Base-by-base conservation (phyloP, 148 eudicot species). In the Suaeda aralocaspica region DNA sequence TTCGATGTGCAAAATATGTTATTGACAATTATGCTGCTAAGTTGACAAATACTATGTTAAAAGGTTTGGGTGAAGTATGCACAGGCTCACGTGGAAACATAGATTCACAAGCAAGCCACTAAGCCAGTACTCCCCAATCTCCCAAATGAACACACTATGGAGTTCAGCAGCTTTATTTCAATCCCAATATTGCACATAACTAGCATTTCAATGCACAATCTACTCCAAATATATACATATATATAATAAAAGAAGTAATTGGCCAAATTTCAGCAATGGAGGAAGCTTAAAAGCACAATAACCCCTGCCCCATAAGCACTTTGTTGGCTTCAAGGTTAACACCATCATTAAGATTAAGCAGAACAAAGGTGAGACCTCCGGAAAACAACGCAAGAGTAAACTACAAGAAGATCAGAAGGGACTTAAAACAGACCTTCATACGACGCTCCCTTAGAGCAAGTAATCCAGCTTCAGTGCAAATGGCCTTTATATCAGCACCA, bases 401-500 rank as follows among this genome's bases (percentile, higher is more conserved):
- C 14, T 28, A n/a, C 2, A 4, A 15, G 0, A 55, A 33, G 46
- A 50, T 51, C 50, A 24, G 22, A 4, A 39, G 19, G 61, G 41
- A 45, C 70, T 34, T 7, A 41, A 24, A 46, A 11, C 76, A 80
- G 48, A 93, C 98, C 96, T 93, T 93, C 98, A 91, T 93, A 24
- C 98, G 95, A 0, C 98, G 95, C 74, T 93, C 98, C 76, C 97
- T 86, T 21, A 93, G 63, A 48, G 98, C 98, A 70, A 93, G 95
- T 76, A 93, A 83, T 57, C 98, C 98, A 71, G 98, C 95, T 83
- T 93, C 98, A 42, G 98, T 93, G 73, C 98, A 93, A 66, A 93
- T 93, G 71, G 98, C 96, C 88, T 93, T 91, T 50, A 93, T 91
- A 82, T 93, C 98, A 68, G 98, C 98, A 39, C 98, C 98, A 75